These are phyloP conservation scores for Verticillium longisporum DNA, from an alignment of 2,329 filamentous ascomycete species.

Conservation along the genomic window DNA sequence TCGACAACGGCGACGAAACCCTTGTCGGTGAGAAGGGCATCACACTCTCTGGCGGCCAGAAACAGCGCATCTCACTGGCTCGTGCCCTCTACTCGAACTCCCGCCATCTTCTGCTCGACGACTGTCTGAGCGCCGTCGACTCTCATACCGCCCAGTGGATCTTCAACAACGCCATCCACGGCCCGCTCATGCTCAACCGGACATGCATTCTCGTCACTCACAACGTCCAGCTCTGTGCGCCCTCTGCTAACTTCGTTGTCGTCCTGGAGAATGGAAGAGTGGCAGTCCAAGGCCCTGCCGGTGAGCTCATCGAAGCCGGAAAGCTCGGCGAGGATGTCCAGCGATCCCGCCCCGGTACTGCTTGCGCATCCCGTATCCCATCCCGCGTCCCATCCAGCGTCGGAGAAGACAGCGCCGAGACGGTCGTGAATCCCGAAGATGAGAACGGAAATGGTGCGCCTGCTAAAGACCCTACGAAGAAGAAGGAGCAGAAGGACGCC, in stretches of 20 bases:
- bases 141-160: conserved; percentile 98
- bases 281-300: conserved; percentile 65
- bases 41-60: conserved; percentile 91
- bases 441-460: conserved; percentile 38
- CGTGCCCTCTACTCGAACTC: conserved; percentile 95
- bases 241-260: conserved; percentile 73
- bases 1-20: conserved; percentile 84
- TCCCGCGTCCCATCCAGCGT: conserved; percentile 74
- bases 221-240: conserved; percentile 83
- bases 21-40: conserved; percentile 97
- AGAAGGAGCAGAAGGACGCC: conserved; percentile 41
- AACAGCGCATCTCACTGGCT: conserved; percentile 95
- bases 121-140: conserved; percentile 93
- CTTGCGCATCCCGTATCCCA: conserved; percentile 62
- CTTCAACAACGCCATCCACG: conserved; percentile 85
- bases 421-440: conserved; percentile 46
- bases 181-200: conserved; percentile 78
- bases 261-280: conserved; percentile 83
- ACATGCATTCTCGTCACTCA: conserved; percentile 96
- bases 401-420: conserved; percentile 53
- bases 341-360: conserved; percentile 65
- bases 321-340: conserved; percentile 80
- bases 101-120: conserved; percentile 83
- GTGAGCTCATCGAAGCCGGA: conserved; percentile 78
- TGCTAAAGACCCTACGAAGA: conserved; percentile 39